Evolutionary conservation across 2,329 filamentous ascomycete species (phyloP).

Genomic region (Botrytis hyacinthi): DNA sequence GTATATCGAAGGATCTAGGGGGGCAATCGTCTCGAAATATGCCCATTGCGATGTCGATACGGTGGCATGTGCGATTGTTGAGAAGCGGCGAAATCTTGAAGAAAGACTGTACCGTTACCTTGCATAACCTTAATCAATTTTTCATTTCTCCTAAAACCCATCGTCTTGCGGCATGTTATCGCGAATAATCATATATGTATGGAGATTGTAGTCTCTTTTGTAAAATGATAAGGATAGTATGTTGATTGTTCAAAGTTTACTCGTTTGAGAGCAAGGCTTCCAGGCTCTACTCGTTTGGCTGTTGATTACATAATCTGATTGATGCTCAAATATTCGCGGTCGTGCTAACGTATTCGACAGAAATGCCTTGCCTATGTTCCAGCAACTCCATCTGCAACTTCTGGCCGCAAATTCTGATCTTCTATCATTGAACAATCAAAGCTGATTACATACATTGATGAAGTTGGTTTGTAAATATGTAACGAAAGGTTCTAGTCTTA

Average conservation of each 20-base stretch:
- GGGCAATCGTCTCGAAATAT: slow-evolving; percentile 3
- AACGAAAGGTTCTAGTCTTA: too few relatives aligned
- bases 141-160: background rate
- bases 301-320: background rate
- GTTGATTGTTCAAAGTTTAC: slow-evolving; percentile 2
- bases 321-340: background rate
- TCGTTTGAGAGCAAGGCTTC: slow-evolving; percentile 3
- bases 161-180: background rate
- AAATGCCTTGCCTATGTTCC: too few relatives aligned
- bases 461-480: too few relatives aligned
- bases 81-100: background rate
- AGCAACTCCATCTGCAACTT: too few relatives aligned
- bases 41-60: slow-evolving; percentile 9
- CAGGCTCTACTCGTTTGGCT: background rate
- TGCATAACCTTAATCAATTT: background rate
- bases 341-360: background rate
- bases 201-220: background rate
- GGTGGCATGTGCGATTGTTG: slow-evolving; percentile 12
- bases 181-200: background rate
- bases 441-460: too few relatives aligned
- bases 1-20: background rate
- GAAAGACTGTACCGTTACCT: background rate
- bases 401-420: too few relatives aligned
- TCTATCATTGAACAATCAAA: too few relatives aligned
- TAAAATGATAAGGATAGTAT: background rate